Percentiles rank a stretch among this genome's conserved stretches.
Conservation (phyloP, 345 rosid species). For the Luvunga scandens region DNA sequence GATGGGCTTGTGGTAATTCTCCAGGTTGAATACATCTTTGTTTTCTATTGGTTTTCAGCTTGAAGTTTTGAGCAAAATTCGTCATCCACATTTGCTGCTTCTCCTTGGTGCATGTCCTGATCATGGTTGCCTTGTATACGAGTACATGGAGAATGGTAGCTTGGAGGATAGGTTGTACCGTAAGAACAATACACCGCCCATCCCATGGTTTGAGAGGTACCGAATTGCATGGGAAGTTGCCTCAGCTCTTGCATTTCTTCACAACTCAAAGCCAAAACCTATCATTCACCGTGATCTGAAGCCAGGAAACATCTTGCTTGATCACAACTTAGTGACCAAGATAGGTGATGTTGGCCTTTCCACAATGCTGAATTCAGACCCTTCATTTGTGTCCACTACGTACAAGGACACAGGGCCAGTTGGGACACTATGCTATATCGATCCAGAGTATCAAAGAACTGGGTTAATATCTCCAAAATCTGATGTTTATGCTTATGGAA, state of each 20-base stretch:
- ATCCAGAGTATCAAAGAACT: conserved; percentile 87
- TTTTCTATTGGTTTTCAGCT: conserved; percentile 42
- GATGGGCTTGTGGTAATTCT: neutral
- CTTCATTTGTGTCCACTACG: conserved; percentile 28
- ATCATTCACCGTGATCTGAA: conserved; percentile 89
- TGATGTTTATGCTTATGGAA: conserved; percentile 82
- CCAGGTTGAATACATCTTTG: neutral
- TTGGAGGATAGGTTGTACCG: conserved; percentile 60
- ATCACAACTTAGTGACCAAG: conserved; percentile 76
- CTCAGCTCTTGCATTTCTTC: conserved; percentile 78
- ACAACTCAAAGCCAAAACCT: conserved; percentile 67
- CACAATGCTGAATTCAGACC: conserved; percentile 45
- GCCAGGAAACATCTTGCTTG: conserved; percentile 88
- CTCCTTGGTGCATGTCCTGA: conserved; percentile 90
- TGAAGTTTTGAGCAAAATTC: conserved; percentile 75
- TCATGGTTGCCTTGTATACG: conserved; percentile 70
- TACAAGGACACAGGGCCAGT: conserved; percentile 62
- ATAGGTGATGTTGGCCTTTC: conserved; percentile 92
- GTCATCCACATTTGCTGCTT: conserved; percentile 85
- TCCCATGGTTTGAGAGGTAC: conserved; percentile 79
- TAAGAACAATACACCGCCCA: conserved; percentile 45
- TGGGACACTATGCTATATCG: conserved; percentile 83
- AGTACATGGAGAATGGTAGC: conserved; percentile 90
- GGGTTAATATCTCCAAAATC: conserved; percentile 74
- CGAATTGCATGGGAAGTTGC: conserved; percentile 92